Percentiles rank a stretch among this genome's conserved stretches.
These are phyloP conservation scores for Seminavis robusta DNA, from an alignment of 108 stramenopile genomes.

Conservation along the genomic window DNA sequence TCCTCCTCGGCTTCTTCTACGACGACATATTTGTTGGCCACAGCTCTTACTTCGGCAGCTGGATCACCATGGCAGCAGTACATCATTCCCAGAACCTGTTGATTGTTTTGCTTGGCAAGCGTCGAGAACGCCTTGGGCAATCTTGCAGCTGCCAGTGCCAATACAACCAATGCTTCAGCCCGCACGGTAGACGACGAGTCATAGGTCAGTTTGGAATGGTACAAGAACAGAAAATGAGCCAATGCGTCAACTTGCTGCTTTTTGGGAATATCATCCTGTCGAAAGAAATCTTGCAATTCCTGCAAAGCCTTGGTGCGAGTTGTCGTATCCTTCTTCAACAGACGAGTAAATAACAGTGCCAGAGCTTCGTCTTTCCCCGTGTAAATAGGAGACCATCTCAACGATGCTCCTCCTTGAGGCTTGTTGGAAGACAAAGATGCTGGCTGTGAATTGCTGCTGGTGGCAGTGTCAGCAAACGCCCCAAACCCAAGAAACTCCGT, in stretches of 20 bases:
- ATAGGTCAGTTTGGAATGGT: conserved; percentile 37
- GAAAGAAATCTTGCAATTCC: conserved; percentile 36
- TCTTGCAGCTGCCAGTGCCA: conserved; percentile 4
- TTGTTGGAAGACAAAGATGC: background rate
- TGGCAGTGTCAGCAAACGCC: conserved; percentile 33
- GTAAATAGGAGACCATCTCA: conserved; percentile 62
- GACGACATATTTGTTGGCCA: conserved; percentile 4
- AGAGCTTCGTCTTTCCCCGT: conserved; percentile 48
- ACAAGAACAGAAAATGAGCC: conserved; percentile 39
- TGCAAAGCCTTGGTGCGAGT: conserved; percentile 67
- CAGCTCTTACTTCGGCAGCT: conserved; percentile 24
- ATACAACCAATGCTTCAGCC: conserved; percentile 24
- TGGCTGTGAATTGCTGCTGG: background rate
- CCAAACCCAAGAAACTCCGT: conserved; percentile 58
- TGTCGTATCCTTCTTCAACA: conserved; percentile 72
- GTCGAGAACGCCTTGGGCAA: conserved; percentile 44
- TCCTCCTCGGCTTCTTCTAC: background rate
- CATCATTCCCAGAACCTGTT: conserved; percentile 32
- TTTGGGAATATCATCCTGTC: conserved; percentile 4
- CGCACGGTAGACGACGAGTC: conserved; percentile 38
- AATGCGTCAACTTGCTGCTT: conserved; percentile 37
- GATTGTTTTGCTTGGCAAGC: background rate
- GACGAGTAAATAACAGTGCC: conserved; percentile 51
- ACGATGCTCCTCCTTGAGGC: background rate
- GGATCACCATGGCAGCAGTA: conserved; percentile 34